These are phyloP conservation scores for Boletus subcaerulescens DNA, from an alignment of 768 basidiomycete species.

Conservation along the genomic window DNA sequence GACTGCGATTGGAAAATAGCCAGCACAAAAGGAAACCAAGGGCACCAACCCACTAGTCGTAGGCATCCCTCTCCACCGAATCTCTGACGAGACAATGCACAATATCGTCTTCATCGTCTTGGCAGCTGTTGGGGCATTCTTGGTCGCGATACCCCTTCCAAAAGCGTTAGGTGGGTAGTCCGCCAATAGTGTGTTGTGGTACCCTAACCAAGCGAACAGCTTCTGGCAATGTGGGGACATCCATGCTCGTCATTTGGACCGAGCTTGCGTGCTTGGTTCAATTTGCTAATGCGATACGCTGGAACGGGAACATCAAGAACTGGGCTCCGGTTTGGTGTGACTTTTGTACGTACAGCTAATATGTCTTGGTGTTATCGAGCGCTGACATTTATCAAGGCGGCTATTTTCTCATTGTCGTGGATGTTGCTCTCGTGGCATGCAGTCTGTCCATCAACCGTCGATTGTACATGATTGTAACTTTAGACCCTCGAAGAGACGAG, in stretches of 20 bases:
- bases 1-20: background rate
- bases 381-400: constrained; percentile 9
- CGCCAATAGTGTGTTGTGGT: background rate
- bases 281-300: constrained; percentile 38
- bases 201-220: constrained; percentile 3
- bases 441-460: constrained; percentile 49
- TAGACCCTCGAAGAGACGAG: constrained; percentile 8
- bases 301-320: constrained; percentile 32
- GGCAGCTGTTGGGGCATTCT: constrained; percentile 39
- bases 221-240: constrained; percentile 32
- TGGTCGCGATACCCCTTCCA: constrained; percentile 44
- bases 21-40: background rate
- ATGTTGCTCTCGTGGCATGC: constrained; percentile 38
- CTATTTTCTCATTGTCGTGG: constrained; percentile 34
- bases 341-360: constrained; percentile 39
- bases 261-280: constrained; percentile 22
- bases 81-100: constrained; percentile 3
- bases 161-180: constrained; percentile 50
- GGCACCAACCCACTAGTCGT: background rate
- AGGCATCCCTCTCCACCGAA: background rate
- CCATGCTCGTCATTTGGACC: constrained; percentile 35
- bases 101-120: constrained; percentile 28
- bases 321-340: constrained; percentile 50
- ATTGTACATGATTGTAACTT: constrained; percentile 43
- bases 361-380: background rate